Conservation (phyloP, 2,329 filamentous ascomycete genomes). For the Colletotrichum sp. region DNA sequence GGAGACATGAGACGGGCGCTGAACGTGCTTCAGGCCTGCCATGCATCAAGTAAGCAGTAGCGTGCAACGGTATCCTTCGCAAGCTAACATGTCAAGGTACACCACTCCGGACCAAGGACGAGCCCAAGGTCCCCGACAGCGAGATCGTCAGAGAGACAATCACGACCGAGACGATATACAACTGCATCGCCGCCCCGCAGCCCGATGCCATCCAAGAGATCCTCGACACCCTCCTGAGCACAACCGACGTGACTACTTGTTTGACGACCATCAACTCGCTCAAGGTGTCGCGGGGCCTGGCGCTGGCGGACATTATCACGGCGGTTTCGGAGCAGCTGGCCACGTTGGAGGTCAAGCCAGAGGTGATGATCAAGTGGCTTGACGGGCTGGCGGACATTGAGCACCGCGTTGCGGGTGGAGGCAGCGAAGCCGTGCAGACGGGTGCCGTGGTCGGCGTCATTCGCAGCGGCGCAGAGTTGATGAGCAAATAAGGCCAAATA, state of each 20-base stretch:
- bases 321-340: slow-evolving; percentile 82
- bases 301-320: slow-evolving; percentile 92
- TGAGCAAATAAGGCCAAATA: slow-evolving; percentile 32
- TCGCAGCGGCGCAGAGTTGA: slow-evolving; percentile 82
- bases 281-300: slow-evolving; percentile 84
- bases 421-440: slow-evolving; percentile 87
- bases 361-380: slow-evolving; percentile 90
- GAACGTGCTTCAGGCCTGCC: slow-evolving; percentile 95
- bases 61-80: slow-evolving; percentile 23
- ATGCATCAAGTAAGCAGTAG: slow-evolving; percentile 76
- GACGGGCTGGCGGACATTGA: slow-evolving; percentile 92
- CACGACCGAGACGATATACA: slow-evolving; percentile 95
- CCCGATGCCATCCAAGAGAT: slow-evolving; percentile 88
- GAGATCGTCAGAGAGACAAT: slow-evolving; percentile 76
- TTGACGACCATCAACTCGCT: slow-evolving; percentile 86
- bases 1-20: slow-evolving; percentile 95
- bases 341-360: slow-evolving; percentile 81
- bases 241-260: slow-evolving; percentile 87
- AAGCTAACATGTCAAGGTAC: slow-evolving; percentile 55
- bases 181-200: slow-evolving; percentile 94
- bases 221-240: slow-evolving; percentile 80
- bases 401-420: slow-evolving; percentile 86
- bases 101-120: slow-evolving; percentile 66
- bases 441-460: slow-evolving; percentile 91
- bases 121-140: slow-evolving; percentile 63